Conservation (phyloP, 345 rosid genomes). For the Schrenkiella parvula region DNA sequence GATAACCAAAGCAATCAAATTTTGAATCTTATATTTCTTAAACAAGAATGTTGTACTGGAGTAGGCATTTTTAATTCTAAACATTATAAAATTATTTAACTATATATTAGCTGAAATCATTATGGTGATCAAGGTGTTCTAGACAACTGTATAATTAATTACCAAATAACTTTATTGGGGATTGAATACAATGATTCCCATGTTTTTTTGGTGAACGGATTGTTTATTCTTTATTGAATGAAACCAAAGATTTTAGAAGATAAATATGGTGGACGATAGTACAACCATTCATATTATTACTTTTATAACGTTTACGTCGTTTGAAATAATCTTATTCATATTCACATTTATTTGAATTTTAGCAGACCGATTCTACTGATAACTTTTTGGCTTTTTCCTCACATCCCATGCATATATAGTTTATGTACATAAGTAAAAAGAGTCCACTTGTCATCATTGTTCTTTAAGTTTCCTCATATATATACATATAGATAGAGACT, state of each 20-base stretch:
- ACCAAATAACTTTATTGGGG: background rate
- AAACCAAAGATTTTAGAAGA: background rate
- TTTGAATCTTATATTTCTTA: background rate
- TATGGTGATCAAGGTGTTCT: background rate
- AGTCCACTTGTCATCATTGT: slow-evolving; percentile 12
- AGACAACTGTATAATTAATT: background rate
- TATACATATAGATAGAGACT: slow-evolving; percentile 10
- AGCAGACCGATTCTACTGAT: slow-evolving; percentile 19
- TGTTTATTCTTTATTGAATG: background rate
- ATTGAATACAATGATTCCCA: background rate
- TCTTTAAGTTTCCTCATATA: background rate
- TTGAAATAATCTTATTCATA: background rate
- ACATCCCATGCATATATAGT: background rate
- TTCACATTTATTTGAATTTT: background rate
- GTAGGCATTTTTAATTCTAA: background rate
- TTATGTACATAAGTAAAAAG: background rate
- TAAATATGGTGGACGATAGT: background rate
- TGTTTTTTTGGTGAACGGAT: background rate
- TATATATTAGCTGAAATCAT: background rate
- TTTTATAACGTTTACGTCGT: background rate
- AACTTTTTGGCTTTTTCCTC: background rate
- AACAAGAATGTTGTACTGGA: background rate
- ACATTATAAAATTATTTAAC: background rate
- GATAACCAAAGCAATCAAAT: background rate
- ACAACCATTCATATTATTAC: slow-evolving; percentile 7